Percentiles rank a stretch among this genome's conserved stretches.
phyloP scores from a whole-genome alignment of 805 yeast species.

The Naumovozyma baii region DNA sequence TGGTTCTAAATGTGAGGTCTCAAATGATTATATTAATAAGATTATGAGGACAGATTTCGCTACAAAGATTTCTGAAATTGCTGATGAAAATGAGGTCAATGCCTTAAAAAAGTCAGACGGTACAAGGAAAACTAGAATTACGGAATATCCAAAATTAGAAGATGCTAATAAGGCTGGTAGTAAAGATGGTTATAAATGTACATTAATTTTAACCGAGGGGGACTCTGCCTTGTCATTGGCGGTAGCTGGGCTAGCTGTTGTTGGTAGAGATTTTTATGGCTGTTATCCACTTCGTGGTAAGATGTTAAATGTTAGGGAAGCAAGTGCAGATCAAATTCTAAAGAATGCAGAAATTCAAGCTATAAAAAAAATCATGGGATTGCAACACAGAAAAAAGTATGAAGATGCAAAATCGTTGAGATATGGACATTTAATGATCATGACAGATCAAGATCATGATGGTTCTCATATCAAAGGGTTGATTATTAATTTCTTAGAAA shows the following conservation, averaged over 20 bases:
- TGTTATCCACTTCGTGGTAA: conserved; percentile 95
- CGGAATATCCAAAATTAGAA: conserved; percentile 80
- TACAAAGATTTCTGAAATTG: conserved; percentile 65
- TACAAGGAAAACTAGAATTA: conserved; percentile 67
- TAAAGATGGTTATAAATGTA: conserved; percentile 81
- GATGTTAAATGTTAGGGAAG: conserved; percentile 89
- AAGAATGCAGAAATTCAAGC: conserved; percentile 94
- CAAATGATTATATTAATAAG: conserved; percentile 66
- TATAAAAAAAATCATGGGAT: conserved; percentile 86
- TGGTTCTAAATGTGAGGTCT: conserved; percentile 74
- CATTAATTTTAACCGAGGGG: conserved; percentile 91
- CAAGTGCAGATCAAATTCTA: conserved; percentile 87
- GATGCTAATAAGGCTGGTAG: conserved; percentile 98
- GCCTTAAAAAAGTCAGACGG: conserved; percentile 88
- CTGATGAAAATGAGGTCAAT: conserved; percentile 80
- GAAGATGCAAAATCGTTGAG: conserved; percentile 65
- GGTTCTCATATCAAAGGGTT: conserved; percentile 97
- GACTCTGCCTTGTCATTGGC: conserved; percentile 92
- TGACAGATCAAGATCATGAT: conserved; percentile 99
- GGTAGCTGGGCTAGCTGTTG: conserved; percentile 85
- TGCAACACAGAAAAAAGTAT: conserved; percentile 84
- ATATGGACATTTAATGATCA: conserved; percentile 95
- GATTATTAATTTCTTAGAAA: conserved; percentile 83
- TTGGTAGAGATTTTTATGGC: conserved; percentile 91
- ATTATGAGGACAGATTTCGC: conserved; percentile 63